Base-by-base conservation (phyloP, 305 asterid species). In the Rubia balearica region DNA sequence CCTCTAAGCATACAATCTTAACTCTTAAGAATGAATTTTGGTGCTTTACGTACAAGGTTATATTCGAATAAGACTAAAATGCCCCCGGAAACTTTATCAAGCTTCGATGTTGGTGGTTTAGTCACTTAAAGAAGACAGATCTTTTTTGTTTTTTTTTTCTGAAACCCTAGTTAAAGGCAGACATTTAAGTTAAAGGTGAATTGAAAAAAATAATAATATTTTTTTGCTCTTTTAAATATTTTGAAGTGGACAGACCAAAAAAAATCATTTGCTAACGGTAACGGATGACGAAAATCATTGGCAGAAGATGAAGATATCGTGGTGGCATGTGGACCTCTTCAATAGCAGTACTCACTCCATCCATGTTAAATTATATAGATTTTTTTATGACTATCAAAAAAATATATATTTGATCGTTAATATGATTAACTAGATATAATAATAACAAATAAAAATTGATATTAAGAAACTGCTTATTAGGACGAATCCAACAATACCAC, bases 61-160 rank as follows among this genome's bases (percentile, higher is more conserved):
- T 17, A 48, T 3, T 10, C 36, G 0, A 19, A 41, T 0, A 41
- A 27, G 53, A 65, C 55, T 11, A 19, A 42, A 8, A 11, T 77
- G 5, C 64, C 80, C 38, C 74, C 10, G 4, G 60, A 53, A 42
- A 49, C 51, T 62, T 72, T 42, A 27, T 1, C 1, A 6, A 49
- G 40, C n/a, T 56, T 42, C 30, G 49, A 65, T 66, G 2, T 73
- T 66, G 76, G 67, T 11, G 9, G 67, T 55, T n/a, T 5, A n/a
- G 71, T 73, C 30, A 68, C 41, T 74, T 78, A 11, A 22, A 73
- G 56, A 40, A 45, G 66, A 73, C 72, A 73, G 77, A n/a, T 42
- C 41, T 74, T 74, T 75, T 8, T 51, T 51, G n/a, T n/a, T n/a
- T n/a, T n/a, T 19, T 51, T 51, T 51, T 51, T 51, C 59, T 51